A percentile compares a stretch with the other conserved stretches of the same genome.
phyloP scores from a whole-genome alignment of 1,284 basidiomycete species.

The Omphalotus olearius region DNA sequence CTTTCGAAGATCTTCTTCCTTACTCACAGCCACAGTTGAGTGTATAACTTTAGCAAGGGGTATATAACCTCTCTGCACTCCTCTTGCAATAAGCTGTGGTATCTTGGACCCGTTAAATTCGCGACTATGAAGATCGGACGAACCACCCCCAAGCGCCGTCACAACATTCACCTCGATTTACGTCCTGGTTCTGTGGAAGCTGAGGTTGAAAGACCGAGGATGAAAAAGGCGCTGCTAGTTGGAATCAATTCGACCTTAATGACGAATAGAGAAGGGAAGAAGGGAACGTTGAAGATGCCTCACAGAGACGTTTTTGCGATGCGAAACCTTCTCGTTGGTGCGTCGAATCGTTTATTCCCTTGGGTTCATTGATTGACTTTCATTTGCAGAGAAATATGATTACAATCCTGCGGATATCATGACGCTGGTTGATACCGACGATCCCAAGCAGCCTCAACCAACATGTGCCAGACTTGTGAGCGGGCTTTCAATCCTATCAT shows the following conservation, averaged over 20 bases:
- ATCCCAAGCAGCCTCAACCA: conserved; percentile 13
- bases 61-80: too few relatives aligned
- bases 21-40: too few relatives aligned
- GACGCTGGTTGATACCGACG: conserved; percentile 25
- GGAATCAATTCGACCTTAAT: conserved; percentile 16
- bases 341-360: not conserved
- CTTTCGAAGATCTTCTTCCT: too few relatives aligned
- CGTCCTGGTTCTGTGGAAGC: not conserved
- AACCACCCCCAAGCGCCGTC: conserved; percentile 1
- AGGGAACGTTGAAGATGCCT: conserved; percentile 15
- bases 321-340: conserved; percentile 16
- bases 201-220: conserved; percentile 1
- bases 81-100: too few relatives aligned
- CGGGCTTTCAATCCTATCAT: not conserved
- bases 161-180: not conserved
- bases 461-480: conserved; percentile 26
- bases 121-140: conserved; percentile 8
- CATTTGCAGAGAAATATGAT: conserved; percentile 20
- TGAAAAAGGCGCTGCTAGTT: conserved; percentile 20
- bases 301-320: conserved; percentile 18
- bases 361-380: not conserved
- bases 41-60: too few relatives aligned
- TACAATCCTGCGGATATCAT: conserved; percentile 24
- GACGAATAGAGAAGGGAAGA: not conserved
- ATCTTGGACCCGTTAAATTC: not conserved